Base-by-base conservation (phyloP, 1,139 yeast genomes). In the Scheffersomyces quercinus region DNA sequence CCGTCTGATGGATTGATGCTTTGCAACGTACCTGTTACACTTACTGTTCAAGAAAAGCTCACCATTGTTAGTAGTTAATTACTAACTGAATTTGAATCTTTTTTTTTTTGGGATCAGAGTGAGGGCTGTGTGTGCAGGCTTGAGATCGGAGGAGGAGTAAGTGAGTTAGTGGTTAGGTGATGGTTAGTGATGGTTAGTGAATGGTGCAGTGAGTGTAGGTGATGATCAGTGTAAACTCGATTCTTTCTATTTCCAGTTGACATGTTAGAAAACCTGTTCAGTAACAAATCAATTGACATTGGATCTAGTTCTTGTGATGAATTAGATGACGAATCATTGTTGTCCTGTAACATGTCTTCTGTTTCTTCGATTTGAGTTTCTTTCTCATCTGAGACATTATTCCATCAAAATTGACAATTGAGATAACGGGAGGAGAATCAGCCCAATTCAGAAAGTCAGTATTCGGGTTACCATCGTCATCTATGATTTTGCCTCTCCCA, bases 151-250 rank as follows among this genome's bases (percentile, higher is more conserved):
- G 26, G 26, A 20, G 26, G 26, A 20, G 26, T 16, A 16, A 16
- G 20, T 13, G 26, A 20, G 26, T 16, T 3, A 16, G 20, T 13
- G 14, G 14, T 13, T 13, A 3, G 14, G 14, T 2, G 14, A 13
- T 13, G 14, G 14, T 13, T 13, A 13, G 14, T 13, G 14, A 13
- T 13, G 14, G 14, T 13, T 13, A 13, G 14, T 13, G 14, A 13
- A 13, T 13, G 14, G 14, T 13, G 14, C 14, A 13, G 14, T 13
- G 14, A 13, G 14, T 13, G 14, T 13, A 13, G 14, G 38, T 28
- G 15, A 37, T 12, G 28, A 28, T 28, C 39, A 37, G 29, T 16
- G 37, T 38, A 51, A 46, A 51, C 12, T 4, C 32, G 12, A 11
- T 30, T 30, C 11, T 9, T 30, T 30, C 32, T 30, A 12, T 30